A percentile compares a stretch with the other conserved stretches of the same genome.
Evolutionary conservation across 2,329 filamentous ascomycete species (phyloP).

Genomic region (Alternaria gaisen): DNA sequence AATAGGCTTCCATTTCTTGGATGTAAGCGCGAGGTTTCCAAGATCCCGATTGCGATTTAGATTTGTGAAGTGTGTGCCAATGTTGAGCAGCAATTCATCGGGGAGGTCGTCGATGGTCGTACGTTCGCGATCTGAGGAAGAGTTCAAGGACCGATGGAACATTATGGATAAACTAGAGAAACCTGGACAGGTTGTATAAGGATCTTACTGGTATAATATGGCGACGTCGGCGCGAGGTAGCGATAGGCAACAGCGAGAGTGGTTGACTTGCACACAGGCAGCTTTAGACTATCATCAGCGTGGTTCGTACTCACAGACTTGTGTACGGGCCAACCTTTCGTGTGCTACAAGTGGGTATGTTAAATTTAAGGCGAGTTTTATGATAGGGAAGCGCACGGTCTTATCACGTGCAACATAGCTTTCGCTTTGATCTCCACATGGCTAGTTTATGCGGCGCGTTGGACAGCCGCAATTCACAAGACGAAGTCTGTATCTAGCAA

Average conservation of each 20-base stretch:
- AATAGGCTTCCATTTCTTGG: conserved; percentile 18
- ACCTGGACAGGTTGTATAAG: neutral
- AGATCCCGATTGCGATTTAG: conserved; percentile 22
- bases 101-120: conserved; percentile 22
- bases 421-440: neutral
- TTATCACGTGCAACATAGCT: neutral
- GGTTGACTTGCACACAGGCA: neutral
- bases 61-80: conserved; percentile 14
- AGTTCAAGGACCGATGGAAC: neutral
- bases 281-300: neutral
- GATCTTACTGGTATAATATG: neutral
- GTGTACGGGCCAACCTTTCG: accelerated
- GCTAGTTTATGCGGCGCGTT: neutral
- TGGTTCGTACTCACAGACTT: neutral
- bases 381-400: neutral
- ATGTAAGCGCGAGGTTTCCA: conserved; percentile 24
- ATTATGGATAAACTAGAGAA: neutral
- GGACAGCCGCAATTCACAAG: too few relatives aligned
- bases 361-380: neutral
- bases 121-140: neutral
- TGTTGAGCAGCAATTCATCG: conserved; percentile 25
- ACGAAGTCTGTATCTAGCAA: neutral
- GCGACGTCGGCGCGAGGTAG: neutral
- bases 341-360: neutral
- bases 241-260: neutral